Evolutionary conservation across 2,329 filamentous ascomycete genomes (phyloP), one percentile per base, ranked within the genome.

Genomic region (Arachnopeziza araneosa): DNA sequence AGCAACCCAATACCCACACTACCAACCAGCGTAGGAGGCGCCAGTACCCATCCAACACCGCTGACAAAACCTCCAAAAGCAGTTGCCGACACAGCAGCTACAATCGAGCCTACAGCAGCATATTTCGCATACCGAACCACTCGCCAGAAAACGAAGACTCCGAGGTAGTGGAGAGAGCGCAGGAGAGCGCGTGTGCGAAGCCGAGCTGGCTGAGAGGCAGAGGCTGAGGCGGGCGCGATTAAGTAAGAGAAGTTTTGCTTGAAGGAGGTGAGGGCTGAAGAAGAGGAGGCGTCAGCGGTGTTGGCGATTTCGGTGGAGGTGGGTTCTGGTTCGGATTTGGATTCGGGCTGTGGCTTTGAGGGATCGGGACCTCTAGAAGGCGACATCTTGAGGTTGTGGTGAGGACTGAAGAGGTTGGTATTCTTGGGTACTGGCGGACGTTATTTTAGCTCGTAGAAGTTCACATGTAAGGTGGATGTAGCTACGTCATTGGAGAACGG

Each of bases 111-210:
- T 22, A 71, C 66, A 1, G 67, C 53, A 2, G 70, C 70, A 52
- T 70, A 72, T 52, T 70, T 70, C n/a, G 70, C 70, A 58, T 71
- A 72, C 22, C 70, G 66, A 0, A 72, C 68, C 1, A 71, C 57
- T 23, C 70, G 69, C 70, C 70, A 72, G 64, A 72, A 72, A 17
- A 72, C 53, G 50, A 71, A 72, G 21, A 70, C 58, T 1, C 66
- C 61, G 9, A 72, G 64, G 52, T 64, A 71, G 30, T 64, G 70
- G 1, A 72, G 62, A 6, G 67, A 64, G 8, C 68, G 66, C 1
- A 72, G 66, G 17, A 72, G 64, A 5, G 70, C 70, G 10, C 70
- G 67, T 8, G 70, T 72, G 6, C 70, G 69, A 1, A 70, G 63
- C 48, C 59, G 65, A 0, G 62, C 66, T n/a, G 70, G 67, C 0